Percentiles rank a stretch among this genome's conserved stretches.
These are phyloP conservation scores for Cyclotella choctawhatcheeana DNA, from an alignment of 108 stramenopile species.

Conservation along the genomic window DNA sequence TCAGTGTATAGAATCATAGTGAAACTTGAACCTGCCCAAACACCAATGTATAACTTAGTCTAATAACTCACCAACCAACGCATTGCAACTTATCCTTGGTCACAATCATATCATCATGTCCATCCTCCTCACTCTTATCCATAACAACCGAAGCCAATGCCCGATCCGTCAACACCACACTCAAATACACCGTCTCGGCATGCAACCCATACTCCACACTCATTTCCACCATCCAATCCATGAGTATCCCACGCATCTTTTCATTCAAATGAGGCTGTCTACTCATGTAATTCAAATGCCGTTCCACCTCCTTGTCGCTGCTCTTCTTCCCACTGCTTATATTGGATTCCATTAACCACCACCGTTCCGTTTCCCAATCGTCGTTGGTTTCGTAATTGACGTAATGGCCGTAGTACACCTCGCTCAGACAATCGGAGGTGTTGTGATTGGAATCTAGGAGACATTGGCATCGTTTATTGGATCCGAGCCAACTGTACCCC, in stretches of 20 bases:
- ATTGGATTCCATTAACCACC: neutral
- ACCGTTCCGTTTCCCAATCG: neutral
- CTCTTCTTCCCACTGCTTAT: neutral
- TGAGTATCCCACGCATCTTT: slow-evolving; percentile 83
- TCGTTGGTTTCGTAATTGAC: neutral
- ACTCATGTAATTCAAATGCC: slow-evolving; percentile 30
- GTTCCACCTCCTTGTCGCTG: neutral
- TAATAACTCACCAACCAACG: slow-evolving; percentile 59
- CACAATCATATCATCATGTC: slow-evolving; percentile 18
- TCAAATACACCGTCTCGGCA: slow-evolving; percentile 71
- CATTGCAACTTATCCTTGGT: slow-evolving; percentile 58
- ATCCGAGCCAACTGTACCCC: slow-evolving; percentile 1
- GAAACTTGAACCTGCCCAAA: neutral
- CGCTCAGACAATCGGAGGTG: neutral
- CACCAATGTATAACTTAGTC: neutral
- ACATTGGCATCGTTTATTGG: neutral
- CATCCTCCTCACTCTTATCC: slow-evolving; percentile 3
- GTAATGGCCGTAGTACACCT: slow-evolving; percentile 1
- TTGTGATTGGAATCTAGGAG: slow-evolving; percentile 3
- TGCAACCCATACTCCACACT: slow-evolving; percentile 73
- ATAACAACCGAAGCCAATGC: slow-evolving; percentile 62
- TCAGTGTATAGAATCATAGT: slow-evolving; percentile 13
- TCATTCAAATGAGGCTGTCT: slow-evolving; percentile 64
- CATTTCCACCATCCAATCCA: slow-evolving; percentile 93
- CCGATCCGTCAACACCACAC: slow-evolving; percentile 72